Conservation (phyloP, 371 early-diverging fungal genomes). For the Mucor racemosus region DNA sequence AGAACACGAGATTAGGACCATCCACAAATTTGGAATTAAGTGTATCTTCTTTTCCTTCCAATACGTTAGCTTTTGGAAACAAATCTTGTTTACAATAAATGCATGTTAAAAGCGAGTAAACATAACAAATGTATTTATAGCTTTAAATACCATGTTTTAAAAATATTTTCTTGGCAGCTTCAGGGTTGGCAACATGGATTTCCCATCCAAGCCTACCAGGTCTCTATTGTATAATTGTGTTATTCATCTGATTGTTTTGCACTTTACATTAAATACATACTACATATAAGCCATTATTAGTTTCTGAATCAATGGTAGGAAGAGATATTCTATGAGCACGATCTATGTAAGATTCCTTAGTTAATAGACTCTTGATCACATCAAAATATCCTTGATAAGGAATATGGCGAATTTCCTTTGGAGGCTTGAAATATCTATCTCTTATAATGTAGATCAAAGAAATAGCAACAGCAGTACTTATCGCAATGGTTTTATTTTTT, state of each 20-base stretch:
- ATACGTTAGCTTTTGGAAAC: conserved; percentile 3
- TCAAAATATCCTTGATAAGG: conserved; percentile 16
- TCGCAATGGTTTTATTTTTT: conserved; percentile 16
- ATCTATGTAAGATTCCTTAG: neutral
- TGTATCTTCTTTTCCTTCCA: neutral
- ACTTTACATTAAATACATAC: neutral
- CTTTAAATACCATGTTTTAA: conserved; percentile 9
- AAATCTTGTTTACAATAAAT: neutral
- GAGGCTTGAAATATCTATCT: conserved; percentile 13
- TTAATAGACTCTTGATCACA: neutral
- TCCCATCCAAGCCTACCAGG: conserved; percentile 10
- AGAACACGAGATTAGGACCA: conserved; percentile 2
- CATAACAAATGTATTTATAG: no score
- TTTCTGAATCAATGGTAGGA: conserved; percentile 4
- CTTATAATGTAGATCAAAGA: conserved; percentile 2
- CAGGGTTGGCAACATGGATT: conserved; percentile 8
- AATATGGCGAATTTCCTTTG: conserved; percentile 29
- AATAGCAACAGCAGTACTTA: conserved; percentile 7
- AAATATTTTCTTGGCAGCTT: conserved; percentile 5
- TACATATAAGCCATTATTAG: conserved; percentile 12
- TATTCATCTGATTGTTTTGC: neutral
- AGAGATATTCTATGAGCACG: neutral
- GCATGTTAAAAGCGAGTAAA: neutral
- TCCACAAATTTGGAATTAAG: neutral
- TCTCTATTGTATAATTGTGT: neutral